Percentiles rank a stretch among this genome's conserved stretches.
Conservation (phyloP, 371 early-diverging fungal genomes). For the Rhizomucor miehei region DNA sequence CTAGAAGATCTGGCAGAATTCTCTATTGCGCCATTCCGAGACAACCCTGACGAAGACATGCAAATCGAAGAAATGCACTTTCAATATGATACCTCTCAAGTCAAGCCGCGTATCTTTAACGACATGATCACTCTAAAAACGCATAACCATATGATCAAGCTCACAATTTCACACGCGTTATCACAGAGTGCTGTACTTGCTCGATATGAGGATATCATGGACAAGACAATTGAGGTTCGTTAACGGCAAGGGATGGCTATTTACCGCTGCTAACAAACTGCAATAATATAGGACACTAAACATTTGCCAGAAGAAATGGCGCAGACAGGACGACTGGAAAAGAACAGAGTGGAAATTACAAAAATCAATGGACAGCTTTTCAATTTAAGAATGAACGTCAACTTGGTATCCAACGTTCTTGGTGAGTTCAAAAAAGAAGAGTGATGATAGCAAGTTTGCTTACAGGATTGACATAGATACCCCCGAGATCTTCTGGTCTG, state of each 20-base stretch:
- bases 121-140: constrained; percentile 72
- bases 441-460: no score
- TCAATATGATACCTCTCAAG: constrained; percentile 69
- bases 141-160: constrained; percentile 76
- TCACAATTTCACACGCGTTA: constrained; percentile 67
- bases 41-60: constrained; percentile 64
- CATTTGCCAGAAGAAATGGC: constrained; percentile 52
- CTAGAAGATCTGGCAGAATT: constrained; percentile 68
- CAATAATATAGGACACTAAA: constrained; percentile 35
- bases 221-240: constrained; percentile 60
- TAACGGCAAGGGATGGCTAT: background rate
- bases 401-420: constrained; percentile 53
- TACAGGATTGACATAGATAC: constrained; percentile 39
- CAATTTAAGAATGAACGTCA: constrained; percentile 54
- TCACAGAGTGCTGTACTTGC: constrained; percentile 73
- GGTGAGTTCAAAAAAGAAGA: constrained; percentile 17
- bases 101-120: constrained; percentile 66
- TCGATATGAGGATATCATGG: constrained; percentile 67
- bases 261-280: no score
- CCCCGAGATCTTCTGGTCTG: constrained; percentile 58
- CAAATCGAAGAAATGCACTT: constrained; percentile 94
- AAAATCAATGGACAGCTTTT: constrained; percentile 79
- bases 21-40: constrained; percentile 38
- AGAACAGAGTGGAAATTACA: constrained; percentile 68
- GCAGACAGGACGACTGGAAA: constrained; percentile 44